Evolutionary conservation across 1,284 basidiomycete species (phyloP).

Genomic region (Melampsora americana): DNA sequence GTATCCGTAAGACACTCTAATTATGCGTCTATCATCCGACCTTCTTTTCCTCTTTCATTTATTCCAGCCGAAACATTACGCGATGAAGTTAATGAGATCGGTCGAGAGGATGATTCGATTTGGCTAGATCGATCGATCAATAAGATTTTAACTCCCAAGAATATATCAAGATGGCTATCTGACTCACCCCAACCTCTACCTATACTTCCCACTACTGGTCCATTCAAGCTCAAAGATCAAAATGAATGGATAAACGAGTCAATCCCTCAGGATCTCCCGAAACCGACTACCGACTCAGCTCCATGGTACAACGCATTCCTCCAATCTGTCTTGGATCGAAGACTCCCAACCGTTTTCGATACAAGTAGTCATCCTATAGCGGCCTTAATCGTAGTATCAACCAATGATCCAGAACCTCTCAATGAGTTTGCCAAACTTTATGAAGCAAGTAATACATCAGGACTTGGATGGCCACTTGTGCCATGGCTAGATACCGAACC

Average conservation of each 20-base stretch:
- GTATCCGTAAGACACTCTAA: conserved; percentile 43
- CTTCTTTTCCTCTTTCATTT: conserved; percentile 27
- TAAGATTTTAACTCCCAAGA: conserved; percentile 15
- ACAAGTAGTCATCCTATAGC: conserved; percentile 16
- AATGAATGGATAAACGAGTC: conserved; percentile 25
- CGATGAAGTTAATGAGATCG: neutral
- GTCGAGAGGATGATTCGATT: neutral
- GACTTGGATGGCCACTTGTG: conserved; percentile 42
- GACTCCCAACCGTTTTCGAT: conserved; percentile 12
- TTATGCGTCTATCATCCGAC: conserved; percentile 21
- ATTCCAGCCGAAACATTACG: neutral
- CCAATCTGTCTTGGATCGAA: conserved; percentile 21
- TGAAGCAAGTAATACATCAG: conserved; percentile 45
- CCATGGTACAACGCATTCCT: conserved; percentile 46
- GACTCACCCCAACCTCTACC: neutral
- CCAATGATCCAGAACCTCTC: conserved; percentile 51
- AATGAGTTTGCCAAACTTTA: conserved; percentile 50
- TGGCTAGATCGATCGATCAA: conserved; percentile 16
- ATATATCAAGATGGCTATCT: conserved; percentile 16
- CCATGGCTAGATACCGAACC: conserved; percentile 48
- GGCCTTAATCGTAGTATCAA: conserved; percentile 50
- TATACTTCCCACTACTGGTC: neutral
- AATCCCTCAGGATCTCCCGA: conserved; percentile 23
- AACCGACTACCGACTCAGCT: conserved; percentile 39
- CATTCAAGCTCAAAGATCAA: conserved; percentile 37